phyloP scores from a whole-genome alignment of 2,329 filamentous ascomycete species.

The Fusarium sp. region DNA sequence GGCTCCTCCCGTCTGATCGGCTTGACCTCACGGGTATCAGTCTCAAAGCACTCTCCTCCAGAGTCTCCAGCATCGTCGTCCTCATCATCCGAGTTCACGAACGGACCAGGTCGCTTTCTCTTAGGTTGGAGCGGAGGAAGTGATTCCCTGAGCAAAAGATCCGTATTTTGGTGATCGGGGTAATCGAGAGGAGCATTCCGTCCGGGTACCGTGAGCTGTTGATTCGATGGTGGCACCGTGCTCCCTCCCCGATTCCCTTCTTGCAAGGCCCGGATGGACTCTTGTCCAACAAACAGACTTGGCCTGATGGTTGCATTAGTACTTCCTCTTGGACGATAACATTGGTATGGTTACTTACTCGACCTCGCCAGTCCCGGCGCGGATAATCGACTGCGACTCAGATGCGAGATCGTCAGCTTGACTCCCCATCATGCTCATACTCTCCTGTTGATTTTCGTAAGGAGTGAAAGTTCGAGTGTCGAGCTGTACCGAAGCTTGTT shows the following conservation, averaged over 20 bases:
- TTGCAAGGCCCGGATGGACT: constrained; percentile 37
- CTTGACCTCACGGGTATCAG: constrained; percentile 44
- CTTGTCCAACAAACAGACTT: constrained; percentile 35
- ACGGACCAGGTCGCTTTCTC: constrained; percentile 5
- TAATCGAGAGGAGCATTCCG: constrained; percentile 40
- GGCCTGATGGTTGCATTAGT: constrained; percentile 26
- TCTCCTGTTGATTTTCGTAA: constrained; percentile 12
- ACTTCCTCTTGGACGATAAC: neutral
- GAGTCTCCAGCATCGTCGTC: constrained; percentile 42
- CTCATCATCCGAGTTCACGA: constrained; percentile 27
- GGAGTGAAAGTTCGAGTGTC: constrained; percentile 1
- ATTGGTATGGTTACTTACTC: constrained; percentile 19
- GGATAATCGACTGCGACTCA: constrained; percentile 44
- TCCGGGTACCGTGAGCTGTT: constrained; percentile 28
- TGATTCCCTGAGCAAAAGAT: constrained; percentile 19
- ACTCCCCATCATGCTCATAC: constrained; percentile 21
- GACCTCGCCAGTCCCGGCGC: constrained; percentile 24
- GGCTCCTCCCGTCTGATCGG: constrained; percentile 33
- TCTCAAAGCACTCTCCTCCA: constrained; percentile 40
- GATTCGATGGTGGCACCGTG: constrained; percentile 36
- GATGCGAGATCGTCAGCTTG: constrained; percentile 34
- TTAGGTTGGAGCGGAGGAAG: neutral
- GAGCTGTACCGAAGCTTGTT: neutral
- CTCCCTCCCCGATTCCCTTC: constrained; percentile 2
- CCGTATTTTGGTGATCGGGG: constrained; percentile 31